Base-by-base conservation (phyloP, 495 filamentous ascomycete genomes). In the Trichocladium antarcticum region DNA sequence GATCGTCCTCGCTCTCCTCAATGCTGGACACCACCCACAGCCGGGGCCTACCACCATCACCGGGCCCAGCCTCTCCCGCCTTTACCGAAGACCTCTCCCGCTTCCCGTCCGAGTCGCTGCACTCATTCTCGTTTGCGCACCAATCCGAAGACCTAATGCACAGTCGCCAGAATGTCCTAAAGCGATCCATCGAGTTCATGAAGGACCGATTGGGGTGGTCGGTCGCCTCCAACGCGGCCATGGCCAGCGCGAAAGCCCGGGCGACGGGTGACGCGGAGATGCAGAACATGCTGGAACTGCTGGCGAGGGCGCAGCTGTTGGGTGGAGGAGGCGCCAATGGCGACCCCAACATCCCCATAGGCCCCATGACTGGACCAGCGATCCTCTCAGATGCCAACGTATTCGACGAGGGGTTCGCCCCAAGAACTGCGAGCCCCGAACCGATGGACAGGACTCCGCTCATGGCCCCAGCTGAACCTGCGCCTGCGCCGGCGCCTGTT, bases 111-210 rank as follows among this genome's bases (percentile, higher is more conserved):
- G 92, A 99, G 65, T 99, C 92, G 1, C 67, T 99, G 49, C 92
- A 99, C 62, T 97, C 93, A 0, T 99, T 99, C 68, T 97, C 93
- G 27, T 99, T 99, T 64, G 87, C 93, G 3, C 87, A 95, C 49
- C 90, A 95, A 65, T 89, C 89, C 5, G 90, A 95, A 59, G 89
- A 96, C 57, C 72, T 84, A 37, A 76, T 97, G 22, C 85, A 94
- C 58, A 95, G 73, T 59, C 79, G 93, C 39, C 93, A 97, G 60
- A 96, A 88, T 68, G 83, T 95, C 16, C 62, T 99, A 57, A 96
- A 95, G 62, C 75, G 89, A 45, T 93, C 89, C 12, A 84, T 98
- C 52, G 93, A 97, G 66, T 97, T 97, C 61, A 92, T 99, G 90
- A 81, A 85, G 58, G 89, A 96, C 61, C 88, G 83, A 48, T 74